Conservation (phyloP, 2,329 filamentous ascomycete species). For the Leptographium radiaticola region DNA sequence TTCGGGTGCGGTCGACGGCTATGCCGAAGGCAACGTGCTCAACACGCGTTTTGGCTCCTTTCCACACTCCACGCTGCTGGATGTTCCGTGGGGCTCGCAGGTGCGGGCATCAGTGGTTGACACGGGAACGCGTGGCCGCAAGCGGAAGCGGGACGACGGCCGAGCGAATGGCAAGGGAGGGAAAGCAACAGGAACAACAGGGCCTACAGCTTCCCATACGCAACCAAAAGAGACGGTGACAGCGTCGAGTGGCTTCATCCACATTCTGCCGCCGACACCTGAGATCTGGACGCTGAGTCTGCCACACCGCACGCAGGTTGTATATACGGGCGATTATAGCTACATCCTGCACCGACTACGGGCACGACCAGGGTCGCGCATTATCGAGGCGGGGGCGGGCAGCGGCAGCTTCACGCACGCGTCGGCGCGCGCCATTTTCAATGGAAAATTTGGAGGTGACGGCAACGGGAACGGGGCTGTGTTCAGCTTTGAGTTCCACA, state of each 20-base stretch:
- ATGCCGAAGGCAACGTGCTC: conserved; percentile 63
- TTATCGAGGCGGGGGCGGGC: conserved; percentile 73
- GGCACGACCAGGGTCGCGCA: conserved; percentile 55
- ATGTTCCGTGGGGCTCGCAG: conserved; percentile 81
- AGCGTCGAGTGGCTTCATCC: conserved; percentile 58
- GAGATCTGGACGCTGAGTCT: conserved; percentile 72
- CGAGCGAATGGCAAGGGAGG: not conserved
- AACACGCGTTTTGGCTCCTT: conserved; percentile 94
- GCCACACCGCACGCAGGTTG: conserved; percentile 73
- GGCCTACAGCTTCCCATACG: not conserved
- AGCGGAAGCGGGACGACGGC: conserved; percentile 33
- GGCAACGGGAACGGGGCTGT: conserved; percentile 46
- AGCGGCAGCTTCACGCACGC: conserved; percentile 80
- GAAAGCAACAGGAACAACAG: not conserved
- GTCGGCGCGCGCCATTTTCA: conserved; percentile 62
- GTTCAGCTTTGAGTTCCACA: conserved; percentile 74
- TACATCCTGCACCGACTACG: conserved; percentile 68
- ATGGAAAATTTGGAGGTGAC: conserved; percentile 27
- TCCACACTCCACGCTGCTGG: conserved; percentile 64
- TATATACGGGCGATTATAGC: conserved; percentile 79
- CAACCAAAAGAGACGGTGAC: conserved; percentile 1
- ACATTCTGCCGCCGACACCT: conserved; percentile 65
- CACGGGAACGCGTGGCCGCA: conserved; percentile 75
- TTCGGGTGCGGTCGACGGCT: conserved; percentile 51
- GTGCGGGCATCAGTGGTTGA: conserved; percentile 81